Evolutionary conservation across 1,284 basidiomycete genomes (phyloP).

Genomic region (Chiua sp.): DNA sequence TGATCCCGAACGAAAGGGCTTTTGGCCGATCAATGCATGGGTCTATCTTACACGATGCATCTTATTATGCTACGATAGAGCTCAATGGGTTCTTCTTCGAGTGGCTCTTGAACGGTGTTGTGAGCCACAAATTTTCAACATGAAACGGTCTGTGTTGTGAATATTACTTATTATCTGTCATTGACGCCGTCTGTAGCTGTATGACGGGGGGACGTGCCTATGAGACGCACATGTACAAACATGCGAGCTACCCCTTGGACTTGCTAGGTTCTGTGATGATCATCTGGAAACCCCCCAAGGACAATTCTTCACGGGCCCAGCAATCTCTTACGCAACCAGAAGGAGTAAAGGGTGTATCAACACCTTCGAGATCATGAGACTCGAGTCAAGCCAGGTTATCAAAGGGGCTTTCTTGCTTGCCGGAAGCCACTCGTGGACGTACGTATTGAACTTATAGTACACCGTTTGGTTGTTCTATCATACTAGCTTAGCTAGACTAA

Average conservation of each 20-base stretch:
- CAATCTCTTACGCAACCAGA: background rate
- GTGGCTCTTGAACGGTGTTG: slow-evolving; percentile 61
- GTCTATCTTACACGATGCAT: slow-evolving; percentile 87
- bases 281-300: slow-evolving; percentile 64
- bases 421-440: slow-evolving; percentile 54
- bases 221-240: slow-evolving; percentile 67
- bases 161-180: background rate
- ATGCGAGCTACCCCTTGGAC: slow-evolving; percentile 67
- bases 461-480: too few relatives aligned
- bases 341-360: slow-evolving; percentile 43
- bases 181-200: slow-evolving; percentile 46
- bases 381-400: slow-evolving; percentile 79
- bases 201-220: slow-evolving; percentile 59
- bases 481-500: too few relatives aligned
- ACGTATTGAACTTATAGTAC: too few relatives aligned
- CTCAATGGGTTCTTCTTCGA: slow-evolving; percentile 66
- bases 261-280: slow-evolving; percentile 75
- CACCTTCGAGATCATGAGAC: slow-evolving; percentile 82
- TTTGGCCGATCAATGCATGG: slow-evolving; percentile 87
- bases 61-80: slow-evolving; percentile 81
- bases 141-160: slow-evolving; percentile 54
- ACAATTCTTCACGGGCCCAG: background rate
- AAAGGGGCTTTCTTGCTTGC: slow-evolving; percentile 71
- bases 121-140: slow-evolving; percentile 64
- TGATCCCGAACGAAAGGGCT: slow-evolving; percentile 87